phyloP scores from a whole-genome alignment of 352 stramenopile genomes.

The Pythium myriotylum region DNA sequence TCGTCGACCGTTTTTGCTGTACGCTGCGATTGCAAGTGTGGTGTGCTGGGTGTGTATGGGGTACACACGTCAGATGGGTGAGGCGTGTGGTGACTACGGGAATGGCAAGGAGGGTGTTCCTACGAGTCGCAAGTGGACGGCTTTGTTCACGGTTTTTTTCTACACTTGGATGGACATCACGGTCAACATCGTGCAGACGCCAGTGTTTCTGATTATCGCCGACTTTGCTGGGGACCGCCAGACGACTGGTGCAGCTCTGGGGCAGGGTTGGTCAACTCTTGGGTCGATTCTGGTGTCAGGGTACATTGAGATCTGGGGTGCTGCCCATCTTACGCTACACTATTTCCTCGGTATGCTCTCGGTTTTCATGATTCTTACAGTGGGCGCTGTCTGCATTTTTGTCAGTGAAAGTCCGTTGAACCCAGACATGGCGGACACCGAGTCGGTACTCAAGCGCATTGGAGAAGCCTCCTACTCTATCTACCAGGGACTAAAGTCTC shows the following conservation, averaged over 20 bases:
- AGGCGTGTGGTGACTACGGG: conserved; percentile 51
- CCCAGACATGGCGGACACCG: no score
- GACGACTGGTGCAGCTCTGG: conserved; percentile 45
- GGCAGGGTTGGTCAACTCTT: conserved; percentile 47
- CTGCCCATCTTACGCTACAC: conserved; percentile 47
- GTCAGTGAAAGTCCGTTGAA: conserved; percentile 42
- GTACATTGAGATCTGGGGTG: conserved; percentile 54
- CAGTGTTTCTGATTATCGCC: conserved; percentile 48
- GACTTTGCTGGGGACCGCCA: conserved; percentile 62
- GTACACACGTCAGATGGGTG: conserved; percentile 48
- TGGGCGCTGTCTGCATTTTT: conserved; percentile 32
- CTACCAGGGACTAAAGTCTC: conserved; percentile 36
- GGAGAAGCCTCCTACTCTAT: conserved; percentile 48
- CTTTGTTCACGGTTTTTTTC: conserved; percentile 55
- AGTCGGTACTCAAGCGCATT: no score
- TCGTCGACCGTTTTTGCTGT: conserved; percentile 44
- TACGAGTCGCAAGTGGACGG: conserved; percentile 53
- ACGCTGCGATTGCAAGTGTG: conserved; percentile 25
- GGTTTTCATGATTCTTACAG: conserved; percentile 35
- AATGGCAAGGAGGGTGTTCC: no score
- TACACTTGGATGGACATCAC: conserved; percentile 71
- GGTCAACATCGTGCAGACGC: conserved; percentile 55
- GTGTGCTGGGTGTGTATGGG: conserved; percentile 57
- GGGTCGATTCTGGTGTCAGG: conserved; percentile 47
- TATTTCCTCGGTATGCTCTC: conserved; percentile 60